Evolutionary conservation across 164 flowering plant genomes (phyloP).

Genomic region (Stephania japonica): DNA sequence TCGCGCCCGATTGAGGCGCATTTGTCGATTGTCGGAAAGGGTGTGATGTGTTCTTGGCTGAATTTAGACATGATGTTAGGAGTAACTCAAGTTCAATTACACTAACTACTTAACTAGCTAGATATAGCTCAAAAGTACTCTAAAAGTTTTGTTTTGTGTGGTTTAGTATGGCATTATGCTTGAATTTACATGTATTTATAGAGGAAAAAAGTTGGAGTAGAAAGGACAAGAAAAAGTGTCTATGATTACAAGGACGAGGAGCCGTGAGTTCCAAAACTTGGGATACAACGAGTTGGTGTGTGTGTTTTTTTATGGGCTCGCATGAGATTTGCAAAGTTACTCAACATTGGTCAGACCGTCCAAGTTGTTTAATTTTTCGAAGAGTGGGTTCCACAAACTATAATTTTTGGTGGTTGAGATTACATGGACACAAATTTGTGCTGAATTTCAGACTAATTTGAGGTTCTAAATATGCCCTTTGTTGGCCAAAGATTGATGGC

Average conservation of each 20-base stretch:
- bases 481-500: background rate
- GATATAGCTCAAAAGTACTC: background rate
- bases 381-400: background rate
- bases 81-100: background rate
- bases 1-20: conserved; percentile 21
- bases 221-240: background rate
- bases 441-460: background rate
- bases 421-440: background rate
- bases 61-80: conserved; percentile 3
- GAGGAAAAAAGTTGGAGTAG: background rate
- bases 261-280: conserved; percentile 21
- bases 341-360: conserved; percentile 6
- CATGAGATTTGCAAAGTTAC: background rate
- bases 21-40: conserved; percentile 14
- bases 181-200: background rate
- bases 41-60: background rate
- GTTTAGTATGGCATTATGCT: background rate
- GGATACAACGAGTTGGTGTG: conserved; percentile 11
- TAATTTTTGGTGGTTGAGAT: background rate
- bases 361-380: background rate
- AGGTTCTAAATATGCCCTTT: background rate
- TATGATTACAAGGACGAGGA: conserved; percentile 16
- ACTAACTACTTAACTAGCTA: background rate
- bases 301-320: background rate
- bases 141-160: too few relatives aligned